Base-by-base conservation (phyloP, 495 filamentous ascomycete species). In the Usnea hakonensis region DNA sequence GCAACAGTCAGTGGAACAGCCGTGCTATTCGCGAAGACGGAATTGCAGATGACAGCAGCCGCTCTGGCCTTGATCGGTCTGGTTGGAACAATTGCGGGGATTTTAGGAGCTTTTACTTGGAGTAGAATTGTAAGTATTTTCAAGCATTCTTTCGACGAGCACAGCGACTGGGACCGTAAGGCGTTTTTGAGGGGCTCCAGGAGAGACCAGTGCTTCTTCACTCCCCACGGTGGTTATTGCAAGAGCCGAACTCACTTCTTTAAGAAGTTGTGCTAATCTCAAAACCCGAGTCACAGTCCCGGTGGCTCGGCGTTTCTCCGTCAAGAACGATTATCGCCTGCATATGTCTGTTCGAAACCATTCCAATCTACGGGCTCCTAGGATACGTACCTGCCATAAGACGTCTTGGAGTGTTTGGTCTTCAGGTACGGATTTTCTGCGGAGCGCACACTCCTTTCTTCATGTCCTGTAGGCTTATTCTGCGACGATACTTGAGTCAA, bases 1-100 rank as follows among this genome's bases (percentile, higher is more conserved):
- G 94, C 94, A 13, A 98, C 94, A 0, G 90, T 95, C 17, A 94
- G 90, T 57, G 95, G 94, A 11, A 97, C 94, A 10, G 94, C 94
- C 11, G 89, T 98, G 26, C 79, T 98, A 14, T 98, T 95, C 71
- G 94, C 91, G 5, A 98, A 98, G 75, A 98, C 93, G 0, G 83
- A 92, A 61, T 81, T 98, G 7, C 79, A 87, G 66, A 97, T 98
- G 94, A 81, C 87, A 56, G 85, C 91, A 2, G 89, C 89, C 66
- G 89, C 87, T 7, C 75, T 98, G n/a, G 94, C 90, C 5, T 76
- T 97, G 70, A 97, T 98, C 73, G 94, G 89, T 68, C 90, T 98
- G 38, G 89, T 97, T 64, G 87, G 87, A 33, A 97, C 91, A 37
- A 69, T 89, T 37, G 83, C 83, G 16, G 94, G 94, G 21, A 85